Evolutionary conservation across 805 yeast species (phyloP), one percentile per base, ranked within the genome.

Genomic region (Nakazawaea sp.): DNA sequence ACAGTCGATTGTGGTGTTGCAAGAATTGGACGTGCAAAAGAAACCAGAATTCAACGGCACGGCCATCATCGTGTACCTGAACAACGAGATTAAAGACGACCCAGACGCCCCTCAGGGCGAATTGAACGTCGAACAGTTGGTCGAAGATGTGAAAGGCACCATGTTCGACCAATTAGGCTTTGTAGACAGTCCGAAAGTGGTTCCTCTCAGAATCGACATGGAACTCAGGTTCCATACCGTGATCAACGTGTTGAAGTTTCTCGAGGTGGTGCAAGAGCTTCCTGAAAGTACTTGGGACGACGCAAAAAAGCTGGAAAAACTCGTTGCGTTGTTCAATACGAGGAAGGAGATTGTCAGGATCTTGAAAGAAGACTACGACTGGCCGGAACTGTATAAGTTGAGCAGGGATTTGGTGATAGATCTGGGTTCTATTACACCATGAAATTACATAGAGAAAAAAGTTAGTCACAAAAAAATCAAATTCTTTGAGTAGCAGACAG

Each of bases 131-230:
- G 24, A 21, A 10, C 7, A 5, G 25, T 19, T 36, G 21, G 15
- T 18, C 5, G 18, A 15, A 12, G 40, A 36, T 31, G 27, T 36
- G 17, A 20, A 32, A 18, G 27, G 27, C 17, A 27, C 8, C 4
- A 57, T 84, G 15, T 73, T 81, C 45, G 70, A 69, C 27, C 58
- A 82, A 20, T 54, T 86, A 18, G 90, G 90, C 0, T 59, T 81
- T 13, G 75, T 84, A 1, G 45, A 56, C 7, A 52, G 52, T 30
- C 79, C 81, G 9, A 65, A 66, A 38, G 67, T 81, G 2, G 76
- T 80, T 4, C 47, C 50, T 5, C 61, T 73, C 27, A 66, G 81
- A 47, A 61, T 80, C 17, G 89, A 77, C 50, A 34, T 40, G 30
- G 34, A 39, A 23, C 16, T 32, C 4, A 13, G 46, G 8, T 30